Conservation (phyloP, 179 eudicot species). For the Spinacia oleracea region DNA sequence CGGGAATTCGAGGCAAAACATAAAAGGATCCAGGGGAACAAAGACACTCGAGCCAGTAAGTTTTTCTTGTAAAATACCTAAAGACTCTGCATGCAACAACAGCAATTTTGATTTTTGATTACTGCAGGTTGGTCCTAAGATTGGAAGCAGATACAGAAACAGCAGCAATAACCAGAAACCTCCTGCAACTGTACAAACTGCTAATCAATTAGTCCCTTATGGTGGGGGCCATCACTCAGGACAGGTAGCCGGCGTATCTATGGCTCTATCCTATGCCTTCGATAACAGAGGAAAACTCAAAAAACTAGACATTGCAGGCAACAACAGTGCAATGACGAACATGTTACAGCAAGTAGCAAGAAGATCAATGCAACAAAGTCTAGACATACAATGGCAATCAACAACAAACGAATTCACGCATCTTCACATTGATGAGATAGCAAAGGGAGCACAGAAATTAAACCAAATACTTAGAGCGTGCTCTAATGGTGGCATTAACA, state of each 20-base stretch:
- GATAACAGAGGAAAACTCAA: slow-evolving; percentile 51
- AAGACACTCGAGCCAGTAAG: slow-evolving; percentile 54
- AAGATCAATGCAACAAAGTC: slow-evolving; percentile 42
- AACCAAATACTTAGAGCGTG: slow-evolving; percentile 68
- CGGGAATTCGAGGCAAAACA: slow-evolving; percentile 40
- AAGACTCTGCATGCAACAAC: neutral
- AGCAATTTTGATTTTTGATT: neutral
- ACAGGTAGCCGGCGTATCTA: slow-evolving; percentile 54
- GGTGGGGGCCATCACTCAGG: slow-evolving; percentile 41
- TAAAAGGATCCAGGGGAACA: slow-evolving; percentile 50
- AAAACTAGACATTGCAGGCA: slow-evolving; percentile 44
- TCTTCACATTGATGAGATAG: slow-evolving; percentile 71
- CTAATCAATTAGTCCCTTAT: slow-evolving; percentile 60
- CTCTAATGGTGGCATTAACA: slow-evolving; percentile 49
- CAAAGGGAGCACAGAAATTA: slow-evolving; percentile 80
- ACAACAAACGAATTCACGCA: slow-evolving; percentile 41
- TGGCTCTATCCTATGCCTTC: slow-evolving; percentile 66
- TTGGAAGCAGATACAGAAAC: slow-evolving; percentile 39
- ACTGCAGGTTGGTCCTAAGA: slow-evolving; percentile 42
- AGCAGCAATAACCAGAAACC: slow-evolving; percentile 33
- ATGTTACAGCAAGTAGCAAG: slow-evolving; percentile 57
- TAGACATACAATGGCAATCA: slow-evolving; percentile 35
- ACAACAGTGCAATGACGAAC: slow-evolving; percentile 43
- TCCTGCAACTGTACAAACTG: slow-evolving; percentile 34
- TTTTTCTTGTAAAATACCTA: slow-evolving; percentile 1